A percentile compares a stretch with the other conserved stretches of the same genome.
These are phyloP conservation scores for Dactylis glomerata DNA, from an alignment of 176 grass and related monocot species.

Conservation along the genomic window DNA sequence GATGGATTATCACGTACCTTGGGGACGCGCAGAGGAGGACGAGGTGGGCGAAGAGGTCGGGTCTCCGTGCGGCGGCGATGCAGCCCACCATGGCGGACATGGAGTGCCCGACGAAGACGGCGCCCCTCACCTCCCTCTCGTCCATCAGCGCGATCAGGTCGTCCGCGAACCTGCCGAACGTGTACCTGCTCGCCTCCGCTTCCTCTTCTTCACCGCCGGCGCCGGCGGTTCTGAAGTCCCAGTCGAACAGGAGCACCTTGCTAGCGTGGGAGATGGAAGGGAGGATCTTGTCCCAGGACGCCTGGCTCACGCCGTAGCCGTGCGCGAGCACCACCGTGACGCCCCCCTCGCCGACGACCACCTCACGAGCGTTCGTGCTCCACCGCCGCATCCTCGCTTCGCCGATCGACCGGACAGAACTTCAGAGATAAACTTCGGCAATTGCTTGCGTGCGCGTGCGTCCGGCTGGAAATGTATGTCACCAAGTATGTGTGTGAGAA, in stretches of 20 bases:
- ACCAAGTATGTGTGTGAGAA: neutral
- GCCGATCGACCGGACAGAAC: neutral
- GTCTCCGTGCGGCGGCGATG: conserved; percentile 54
- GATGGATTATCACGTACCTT: conserved; percentile 36
- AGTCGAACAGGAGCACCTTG: too few relatives aligned
- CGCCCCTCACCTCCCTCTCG: conserved; percentile 19
- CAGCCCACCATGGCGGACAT: conserved; percentile 77
- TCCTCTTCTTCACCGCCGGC: too few relatives aligned
- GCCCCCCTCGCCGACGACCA: neutral
- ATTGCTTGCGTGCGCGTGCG: neutral
- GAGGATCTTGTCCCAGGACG: too few relatives aligned
- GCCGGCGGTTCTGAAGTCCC: too few relatives aligned
- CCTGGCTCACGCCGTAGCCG: conserved; percentile 34
- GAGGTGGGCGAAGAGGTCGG: conserved; percentile 68
- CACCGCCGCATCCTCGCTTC: conserved; percentile 1
- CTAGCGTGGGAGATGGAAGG: neutral
- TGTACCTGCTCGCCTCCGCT: neutral
- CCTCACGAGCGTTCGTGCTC: conserved; percentile 49
- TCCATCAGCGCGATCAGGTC: conserved; percentile 63
- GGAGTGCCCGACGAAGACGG: conserved; percentile 60
- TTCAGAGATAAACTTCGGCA: neutral
- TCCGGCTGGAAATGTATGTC: neutral
- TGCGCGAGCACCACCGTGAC: too few relatives aligned
- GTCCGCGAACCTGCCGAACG: conserved; percentile 54
- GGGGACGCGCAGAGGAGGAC: conserved; percentile 68